Percentiles rank a stretch among this genome's conserved stretches.
phyloP scores from a whole-genome alignment of 805 yeast genomes.

The Candida awuae region DNA sequence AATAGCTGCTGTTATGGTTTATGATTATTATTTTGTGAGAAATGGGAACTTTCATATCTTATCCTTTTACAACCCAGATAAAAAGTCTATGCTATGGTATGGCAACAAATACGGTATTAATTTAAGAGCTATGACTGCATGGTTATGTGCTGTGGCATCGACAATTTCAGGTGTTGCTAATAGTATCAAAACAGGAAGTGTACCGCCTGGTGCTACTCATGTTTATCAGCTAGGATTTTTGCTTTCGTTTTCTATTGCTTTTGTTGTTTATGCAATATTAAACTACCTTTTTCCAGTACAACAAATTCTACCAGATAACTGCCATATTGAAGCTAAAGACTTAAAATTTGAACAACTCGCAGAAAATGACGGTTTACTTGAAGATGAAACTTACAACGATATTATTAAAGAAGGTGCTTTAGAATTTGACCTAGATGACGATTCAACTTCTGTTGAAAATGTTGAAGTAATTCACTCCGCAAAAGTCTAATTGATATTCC shows the following conservation, averaged over 20 bases:
- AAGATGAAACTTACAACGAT: slow-evolving; percentile 8
- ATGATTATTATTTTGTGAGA: slow-evolving; percentile 35
- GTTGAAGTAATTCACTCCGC: slow-evolving; percentile 2
- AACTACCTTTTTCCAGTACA: slow-evolving; percentile 7
- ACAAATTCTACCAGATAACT: slow-evolving; percentile 2
- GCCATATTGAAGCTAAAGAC: slow-evolving; percentile 3
- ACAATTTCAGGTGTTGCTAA: slow-evolving; percentile 23
- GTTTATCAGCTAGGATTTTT: slow-evolving; percentile 16
- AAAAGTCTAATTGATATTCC: too few species aligned
- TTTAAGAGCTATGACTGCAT: slow-evolving; percentile 21
- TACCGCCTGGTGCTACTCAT: slow-evolving; percentile 9
- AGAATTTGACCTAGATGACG: neutral
- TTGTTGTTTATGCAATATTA: slow-evolving; percentile 5
- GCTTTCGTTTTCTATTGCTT: slow-evolving; percentile 10
- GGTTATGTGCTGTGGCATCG: slow-evolving; percentile 10
- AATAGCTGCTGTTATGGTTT: slow-evolving; percentile 29
- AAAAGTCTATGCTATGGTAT: slow-evolving; percentile 19
- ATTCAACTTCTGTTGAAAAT: slow-evolving; percentile 1
- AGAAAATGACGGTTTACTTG: slow-evolving; percentile 8
- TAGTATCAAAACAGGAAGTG: slow-evolving; percentile 11
- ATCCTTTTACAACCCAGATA: slow-evolving; percentile 11
- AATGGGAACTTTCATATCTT: slow-evolving; percentile 27
- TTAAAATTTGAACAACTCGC: slow-evolving; percentile 11
- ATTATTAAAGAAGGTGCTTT: neutral
- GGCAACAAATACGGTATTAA: slow-evolving; percentile 27